phyloP scores from a whole-genome alignment of 371 early-diverging fungal species.

The Rhizopus microsporus region DNA sequence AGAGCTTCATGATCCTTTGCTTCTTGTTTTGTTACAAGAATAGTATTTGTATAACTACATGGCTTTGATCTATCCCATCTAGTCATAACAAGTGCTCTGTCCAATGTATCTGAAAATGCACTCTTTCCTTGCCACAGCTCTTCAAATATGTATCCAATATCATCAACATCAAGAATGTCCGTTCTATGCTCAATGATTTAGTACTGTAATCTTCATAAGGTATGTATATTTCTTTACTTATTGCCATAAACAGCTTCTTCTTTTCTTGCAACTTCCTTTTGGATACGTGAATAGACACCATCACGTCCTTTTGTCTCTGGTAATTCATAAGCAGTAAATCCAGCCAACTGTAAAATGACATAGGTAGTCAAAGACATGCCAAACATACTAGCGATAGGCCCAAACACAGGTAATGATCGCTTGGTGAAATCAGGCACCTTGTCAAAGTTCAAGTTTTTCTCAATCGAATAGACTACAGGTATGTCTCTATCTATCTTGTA shows the following conservation, averaged over 20 bases:
- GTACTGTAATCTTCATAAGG: neutral
- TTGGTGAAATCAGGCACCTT: conserved; percentile 79
- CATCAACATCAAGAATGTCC: conserved; percentile 58
- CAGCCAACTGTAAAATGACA: conserved; percentile 77
- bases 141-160: conserved; percentile 84
- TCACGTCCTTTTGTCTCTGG: conserved; percentile 76
- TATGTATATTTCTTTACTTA: conserved; percentile 31
- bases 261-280: conserved; percentile 70
- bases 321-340: conserved; percentile 69
- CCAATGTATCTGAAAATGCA: conserved; percentile 70
- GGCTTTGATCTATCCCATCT: conserved; percentile 78
- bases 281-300: conserved; percentile 70
- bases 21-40: conserved; percentile 82
- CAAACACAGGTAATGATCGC: conserved; percentile 81
- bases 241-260: conserved; percentile 55
- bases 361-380: conserved; percentile 89
- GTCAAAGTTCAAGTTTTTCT: conserved; percentile 63
- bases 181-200: neutral
- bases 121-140: conserved; percentile 88
- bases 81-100: conserved; percentile 68
- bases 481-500: conserved; percentile 75
- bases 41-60: conserved; percentile 69
- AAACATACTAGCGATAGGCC: conserved; percentile 89
- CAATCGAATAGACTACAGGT: conserved; percentile 88
- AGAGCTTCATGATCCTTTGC: conserved; percentile 64